phyloP scores from a whole-genome alignment of 345 rosid species.

The Citrus australasica region DNA sequence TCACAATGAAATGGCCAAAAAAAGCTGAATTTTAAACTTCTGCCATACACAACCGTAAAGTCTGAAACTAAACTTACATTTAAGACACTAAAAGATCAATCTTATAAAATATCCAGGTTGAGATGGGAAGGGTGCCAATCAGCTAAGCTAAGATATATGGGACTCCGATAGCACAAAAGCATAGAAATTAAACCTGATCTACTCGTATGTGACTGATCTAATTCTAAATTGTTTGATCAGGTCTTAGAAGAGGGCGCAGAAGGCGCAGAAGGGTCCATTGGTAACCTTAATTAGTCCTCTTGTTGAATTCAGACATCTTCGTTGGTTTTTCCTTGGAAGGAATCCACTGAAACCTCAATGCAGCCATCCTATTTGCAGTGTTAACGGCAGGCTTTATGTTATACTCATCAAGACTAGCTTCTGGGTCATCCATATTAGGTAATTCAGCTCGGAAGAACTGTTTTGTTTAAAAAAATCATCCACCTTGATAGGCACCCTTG shows the following conservation, averaged over 20 bases:
- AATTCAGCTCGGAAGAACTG: constrained; percentile 50
- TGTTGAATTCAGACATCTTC: constrained; percentile 67
- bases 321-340: constrained; percentile 44
- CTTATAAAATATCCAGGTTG: no score
- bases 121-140: no score
- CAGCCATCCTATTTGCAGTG: constrained; percentile 63
- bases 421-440: constrained; percentile 61
- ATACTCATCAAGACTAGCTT: constrained; percentile 65
- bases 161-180: no score
- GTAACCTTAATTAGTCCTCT: constrained; percentile 73
- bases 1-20: no score
- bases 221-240: neutral
- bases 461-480: constrained; percentile 61
- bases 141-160: no score
- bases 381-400: constrained; percentile 79
- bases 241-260: constrained; percentile 53
- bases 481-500: constrained; percentile 51
- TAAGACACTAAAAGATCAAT: no score
- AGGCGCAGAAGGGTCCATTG: constrained; percentile 74
- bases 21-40: no score
- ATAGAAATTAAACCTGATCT: no score
- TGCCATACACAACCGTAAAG: no score
- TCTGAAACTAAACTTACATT: no score
- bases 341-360: constrained; percentile 57
- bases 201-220: no score